Conservation (phyloP, 805 yeast genomes). For the Wickerhamiella cacticola region DNA sequence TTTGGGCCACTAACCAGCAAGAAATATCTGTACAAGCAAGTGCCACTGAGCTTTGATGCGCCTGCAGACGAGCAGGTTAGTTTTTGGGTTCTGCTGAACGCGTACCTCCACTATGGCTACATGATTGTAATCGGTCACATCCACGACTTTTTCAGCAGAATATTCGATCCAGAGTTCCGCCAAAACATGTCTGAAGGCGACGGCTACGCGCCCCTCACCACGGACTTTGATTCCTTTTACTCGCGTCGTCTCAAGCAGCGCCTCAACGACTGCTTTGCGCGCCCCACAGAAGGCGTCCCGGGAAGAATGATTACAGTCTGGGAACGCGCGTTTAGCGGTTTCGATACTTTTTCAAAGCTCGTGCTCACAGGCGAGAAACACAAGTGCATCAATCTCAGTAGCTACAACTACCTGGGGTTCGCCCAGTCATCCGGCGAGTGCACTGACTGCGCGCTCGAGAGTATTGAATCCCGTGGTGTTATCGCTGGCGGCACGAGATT, state of each 20-base stretch:
- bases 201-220: conserved; percentile 93
- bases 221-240: conserved; percentile 87
- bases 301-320: conserved; percentile 80
- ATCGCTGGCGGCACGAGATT: conserved; percentile 69
- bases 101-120: conserved; percentile 75
- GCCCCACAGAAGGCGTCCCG: conserved; percentile 96
- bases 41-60: conserved; percentile 36
- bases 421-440: conserved; percentile 92
- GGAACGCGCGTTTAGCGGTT: conserved; percentile 47
- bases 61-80: conserved; percentile 65
- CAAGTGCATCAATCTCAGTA: conserved; percentile 72
- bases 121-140: conserved; percentile 82
- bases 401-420: conserved; percentile 92
- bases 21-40: conserved; percentile 54
- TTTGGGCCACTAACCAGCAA: conserved; percentile 57
- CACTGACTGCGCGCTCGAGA: conserved; percentile 59
- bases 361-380: conserved; percentile 64
- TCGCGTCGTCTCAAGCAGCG: conserved; percentile 83
- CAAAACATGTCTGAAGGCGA: conserved; percentile 58
- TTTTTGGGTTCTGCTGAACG: conserved; percentile 60
- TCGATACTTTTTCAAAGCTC: conserved; percentile 46
- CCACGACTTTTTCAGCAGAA: conserved; percentile 75
- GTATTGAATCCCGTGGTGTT: conserved; percentile 60
- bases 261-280: conserved; percentile 86
- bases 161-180: conserved; percentile 54